Conservation (phyloP, 2,329 filamentous ascomycete species). For the Ustilaginoidea virens region DNA sequence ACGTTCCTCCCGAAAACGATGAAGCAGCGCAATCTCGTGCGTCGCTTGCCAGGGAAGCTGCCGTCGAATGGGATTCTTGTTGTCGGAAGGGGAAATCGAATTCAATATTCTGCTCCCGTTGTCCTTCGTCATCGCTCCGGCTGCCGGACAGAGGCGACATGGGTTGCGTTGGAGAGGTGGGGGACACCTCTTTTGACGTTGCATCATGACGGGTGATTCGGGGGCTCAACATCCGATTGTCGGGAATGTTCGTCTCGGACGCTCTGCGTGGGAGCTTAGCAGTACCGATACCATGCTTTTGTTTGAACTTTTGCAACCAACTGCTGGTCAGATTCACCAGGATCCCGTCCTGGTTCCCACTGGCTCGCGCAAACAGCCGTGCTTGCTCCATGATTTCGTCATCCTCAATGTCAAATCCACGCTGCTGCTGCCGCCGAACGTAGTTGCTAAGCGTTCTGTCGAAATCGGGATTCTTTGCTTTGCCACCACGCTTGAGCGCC, state of each 20-base stretch:
- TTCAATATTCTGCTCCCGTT: slow-evolving; percentile 22
- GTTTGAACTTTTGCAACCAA: slow-evolving; percentile 94
- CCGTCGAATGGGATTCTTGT: slow-evolving; percentile 19
- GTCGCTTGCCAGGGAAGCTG: slow-evolving; percentile 17
- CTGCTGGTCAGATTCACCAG: slow-evolving; percentile 54
- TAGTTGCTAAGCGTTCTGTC: slow-evolving; percentile 82
- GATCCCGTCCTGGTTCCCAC: slow-evolving; percentile 51
- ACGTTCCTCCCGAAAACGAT: slow-evolving; percentile 54
- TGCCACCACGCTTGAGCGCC: slow-evolving; percentile 50
- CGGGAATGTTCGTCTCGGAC: slow-evolving; percentile 56
- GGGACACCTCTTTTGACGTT: slow-evolving; percentile 47
- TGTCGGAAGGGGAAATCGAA: slow-evolving; percentile 19
- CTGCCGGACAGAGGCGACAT: slow-evolving; percentile 54
- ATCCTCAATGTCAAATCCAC: slow-evolving; percentile 60
- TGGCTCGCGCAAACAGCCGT: slow-evolving; percentile 61
- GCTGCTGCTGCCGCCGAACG: slow-evolving; percentile 65
- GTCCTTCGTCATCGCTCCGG: slow-evolving; percentile 54
- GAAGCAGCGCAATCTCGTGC: slow-evolving; percentile 24
- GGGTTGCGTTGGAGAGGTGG: slow-evolving; percentile 53
- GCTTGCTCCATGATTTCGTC: slow-evolving; percentile 77
- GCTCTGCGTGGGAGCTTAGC: slow-evolving; percentile 38
- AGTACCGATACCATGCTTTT: slow-evolving; percentile 53
- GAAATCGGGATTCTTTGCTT: slow-evolving; percentile 78
- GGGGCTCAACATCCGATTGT: slow-evolving; percentile 39
- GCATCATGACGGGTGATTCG: slow-evolving; percentile 12